A percentile compares a stretch with the other conserved stretches of the same genome.
These are phyloP conservation scores for Avena insularis DNA, from an alignment of 176 grass and related monocot genomes.

Conservation along the genomic window DNA sequence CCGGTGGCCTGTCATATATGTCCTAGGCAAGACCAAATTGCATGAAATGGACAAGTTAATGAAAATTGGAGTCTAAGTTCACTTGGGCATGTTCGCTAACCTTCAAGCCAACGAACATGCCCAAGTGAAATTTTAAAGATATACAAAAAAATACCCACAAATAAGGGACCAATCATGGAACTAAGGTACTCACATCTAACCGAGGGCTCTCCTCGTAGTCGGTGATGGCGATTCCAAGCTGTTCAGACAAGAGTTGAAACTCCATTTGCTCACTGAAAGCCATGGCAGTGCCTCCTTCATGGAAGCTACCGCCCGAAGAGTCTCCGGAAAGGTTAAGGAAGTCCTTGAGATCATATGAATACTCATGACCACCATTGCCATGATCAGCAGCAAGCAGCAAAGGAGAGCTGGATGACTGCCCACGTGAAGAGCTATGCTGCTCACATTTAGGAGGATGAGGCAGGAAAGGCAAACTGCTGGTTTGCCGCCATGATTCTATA, in stretches of 20 bases:
- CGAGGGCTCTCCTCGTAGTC: conserved; percentile 62
- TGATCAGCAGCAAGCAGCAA: conserved; percentile 45
- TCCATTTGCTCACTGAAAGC: conserved; percentile 71
- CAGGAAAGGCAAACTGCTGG: conserved; percentile 60
- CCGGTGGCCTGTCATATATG: conserved; percentile 54
- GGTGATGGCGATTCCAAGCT: conserved; percentile 75
- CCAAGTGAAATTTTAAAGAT: not conserved
- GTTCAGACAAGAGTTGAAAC: conserved; percentile 78
- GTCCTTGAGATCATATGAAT: conserved; percentile 55
- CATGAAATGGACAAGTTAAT: not conserved
- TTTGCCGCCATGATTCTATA: conserved; percentile 30
- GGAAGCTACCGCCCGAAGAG: conserved; percentile 52
- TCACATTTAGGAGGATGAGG: conserved; percentile 63
- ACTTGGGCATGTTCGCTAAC: not conserved
- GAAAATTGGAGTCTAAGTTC: not conserved
- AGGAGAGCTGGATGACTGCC: conserved; percentile 41
- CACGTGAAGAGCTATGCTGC: conserved; percentile 24
- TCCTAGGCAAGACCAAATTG: conserved; percentile 55
- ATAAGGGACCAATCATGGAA: not conserved
- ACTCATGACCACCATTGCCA: conserved; percentile 26
- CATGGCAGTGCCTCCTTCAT: conserved; percentile 41
- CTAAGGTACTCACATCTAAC: conserved; percentile 63
- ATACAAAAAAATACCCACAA: not conserved
- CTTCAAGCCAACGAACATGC: not conserved
- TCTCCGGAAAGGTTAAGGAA: conserved; percentile 73